Conservation (phyloP, 331 rosid genomes). For the Quercus tomentella region DNA sequence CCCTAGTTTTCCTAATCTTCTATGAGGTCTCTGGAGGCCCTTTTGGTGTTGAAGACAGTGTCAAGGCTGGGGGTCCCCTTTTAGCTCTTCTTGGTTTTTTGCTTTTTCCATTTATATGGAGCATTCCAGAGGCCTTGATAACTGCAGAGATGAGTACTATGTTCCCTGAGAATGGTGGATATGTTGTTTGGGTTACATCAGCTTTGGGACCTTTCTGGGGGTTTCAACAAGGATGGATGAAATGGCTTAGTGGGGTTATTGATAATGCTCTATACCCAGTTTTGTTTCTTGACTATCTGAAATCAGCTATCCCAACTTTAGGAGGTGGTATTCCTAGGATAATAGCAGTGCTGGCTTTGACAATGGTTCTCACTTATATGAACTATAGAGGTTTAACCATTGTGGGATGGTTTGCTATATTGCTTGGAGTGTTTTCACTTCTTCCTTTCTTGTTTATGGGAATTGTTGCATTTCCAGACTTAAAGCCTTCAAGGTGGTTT, state of each 20-base stretch:
- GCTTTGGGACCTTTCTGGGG: conserved; percentile 67
- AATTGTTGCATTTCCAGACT: conserved; percentile 37
- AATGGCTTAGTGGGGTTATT: conserved; percentile 66
- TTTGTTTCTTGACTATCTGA: conserved; percentile 54
- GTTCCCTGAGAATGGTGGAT: conserved; percentile 71
- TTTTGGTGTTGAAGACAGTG: conserved; percentile 62
- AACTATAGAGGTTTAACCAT: conserved; percentile 56
- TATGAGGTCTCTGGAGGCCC: conserved; percentile 73
- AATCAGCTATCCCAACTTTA: conserved; percentile 44
- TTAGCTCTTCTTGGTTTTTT: conserved; percentile 56
- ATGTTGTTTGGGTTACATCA: conserved; percentile 70
- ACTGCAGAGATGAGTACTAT: conserved; percentile 65
- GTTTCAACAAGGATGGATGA: conserved; percentile 66
- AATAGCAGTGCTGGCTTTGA: conserved; percentile 31
- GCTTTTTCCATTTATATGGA: conserved; percentile 53
- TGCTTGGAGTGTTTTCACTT: conserved; percentile 52
- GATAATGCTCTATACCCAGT: conserved; percentile 62
- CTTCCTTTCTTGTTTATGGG: conserved; percentile 61
- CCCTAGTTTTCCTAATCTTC: conserved; percentile 57
- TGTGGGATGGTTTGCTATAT: conserved; percentile 53
- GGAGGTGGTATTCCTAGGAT: conserved; percentile 40
- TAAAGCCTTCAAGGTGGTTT: conserved; percentile 47
- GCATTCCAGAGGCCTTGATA: conserved; percentile 64
- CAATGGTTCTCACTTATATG: conserved; percentile 46
- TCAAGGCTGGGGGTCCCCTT: conserved; percentile 56